Evolutionary conservation across 73 alveolate genomes (phyloP).

Genomic region (Durusdinium trenchii): DNA sequence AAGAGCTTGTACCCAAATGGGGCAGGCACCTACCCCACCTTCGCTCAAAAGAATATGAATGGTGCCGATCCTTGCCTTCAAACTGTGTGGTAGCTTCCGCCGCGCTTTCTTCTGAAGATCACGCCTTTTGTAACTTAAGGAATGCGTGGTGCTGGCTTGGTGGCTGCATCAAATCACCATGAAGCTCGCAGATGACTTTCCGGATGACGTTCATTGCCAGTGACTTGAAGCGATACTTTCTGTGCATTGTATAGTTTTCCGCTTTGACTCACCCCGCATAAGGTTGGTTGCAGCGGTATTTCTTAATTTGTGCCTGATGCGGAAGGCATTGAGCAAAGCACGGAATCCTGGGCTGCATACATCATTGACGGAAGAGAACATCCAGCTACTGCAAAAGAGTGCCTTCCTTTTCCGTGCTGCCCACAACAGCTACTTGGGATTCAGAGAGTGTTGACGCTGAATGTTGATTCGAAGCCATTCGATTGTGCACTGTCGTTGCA

Average conservation of each 20-base stretch:
- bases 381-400: not conserved
- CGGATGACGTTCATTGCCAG: not conserved
- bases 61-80: not conserved
- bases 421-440: not conserved
- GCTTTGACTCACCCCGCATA: not conserved
- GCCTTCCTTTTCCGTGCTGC: not conserved
- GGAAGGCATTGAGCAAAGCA: not conserved
- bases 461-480: too few species aligned
- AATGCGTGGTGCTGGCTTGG: not conserved
- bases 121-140: not conserved
- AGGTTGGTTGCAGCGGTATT: not conserved
- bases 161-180: not conserved
- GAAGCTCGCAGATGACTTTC: not conserved
- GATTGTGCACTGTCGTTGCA: not conserved
- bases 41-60: slow-evolving; percentile 22
- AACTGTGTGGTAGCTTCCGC: not conserved
- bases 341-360: not conserved
- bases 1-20: not conserved
- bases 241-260: not conserved
- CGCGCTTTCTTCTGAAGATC: not conserved
- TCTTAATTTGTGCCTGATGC: not conserved
- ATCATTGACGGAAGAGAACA: not conserved
- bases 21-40: not conserved
- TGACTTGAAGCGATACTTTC: not conserved
- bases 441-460: too few species aligned